Base-by-base conservation (phyloP, 2,329 filamentous ascomycete genomes). In the Colletotrichum sp. region DNA sequence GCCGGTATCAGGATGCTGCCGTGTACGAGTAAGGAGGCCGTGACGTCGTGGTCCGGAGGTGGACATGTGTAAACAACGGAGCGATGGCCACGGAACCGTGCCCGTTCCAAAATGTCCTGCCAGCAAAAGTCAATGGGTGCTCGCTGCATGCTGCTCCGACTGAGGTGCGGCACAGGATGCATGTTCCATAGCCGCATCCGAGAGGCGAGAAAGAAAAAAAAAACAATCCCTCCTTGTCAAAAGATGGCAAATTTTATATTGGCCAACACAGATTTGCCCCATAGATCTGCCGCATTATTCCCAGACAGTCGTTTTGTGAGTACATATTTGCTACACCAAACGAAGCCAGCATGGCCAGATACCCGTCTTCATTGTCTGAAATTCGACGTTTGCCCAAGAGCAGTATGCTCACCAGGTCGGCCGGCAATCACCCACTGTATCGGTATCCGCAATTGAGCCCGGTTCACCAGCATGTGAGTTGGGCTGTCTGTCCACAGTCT, bases 241-340 rank as follows among this genome's bases (percentile, higher is more conserved):
- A 21, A 65, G 70, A 76, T 76, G 70, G 73, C 73, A 55, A 71
- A 64, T 34, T 62, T 75, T 69, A 76, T 62, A 69, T 73, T 68
- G 73, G 26, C 56, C 21, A 18, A 52, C 73, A 65, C 68, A 24
- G 70, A 58, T 18, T 48, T 65, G 67, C 64, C 58, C 73, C 73
- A 76, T 76, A 64, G 55, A 76, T 73, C 70, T 68, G 65, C 70
- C 48, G 43, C 73, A 52, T 75, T 70, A 73, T 73, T 73, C 69
- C 43, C 73, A 68, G 24, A 69, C 70, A 64, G 38, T 43, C 36
- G 62, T 64, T 72, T 62, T 30, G 61, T 24, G 38, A 55, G 36
- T n/a, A 55, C 56, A 32, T 32, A 38, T 55, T 36, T 58, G 68
- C 56, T 43, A 21, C 38, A 60, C 16, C 60, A 12, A 66, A 61